These are phyloP conservation scores for Lycium barbarum DNA, from an alignment of 257 asterid genomes.

Conservation along the genomic window DNA sequence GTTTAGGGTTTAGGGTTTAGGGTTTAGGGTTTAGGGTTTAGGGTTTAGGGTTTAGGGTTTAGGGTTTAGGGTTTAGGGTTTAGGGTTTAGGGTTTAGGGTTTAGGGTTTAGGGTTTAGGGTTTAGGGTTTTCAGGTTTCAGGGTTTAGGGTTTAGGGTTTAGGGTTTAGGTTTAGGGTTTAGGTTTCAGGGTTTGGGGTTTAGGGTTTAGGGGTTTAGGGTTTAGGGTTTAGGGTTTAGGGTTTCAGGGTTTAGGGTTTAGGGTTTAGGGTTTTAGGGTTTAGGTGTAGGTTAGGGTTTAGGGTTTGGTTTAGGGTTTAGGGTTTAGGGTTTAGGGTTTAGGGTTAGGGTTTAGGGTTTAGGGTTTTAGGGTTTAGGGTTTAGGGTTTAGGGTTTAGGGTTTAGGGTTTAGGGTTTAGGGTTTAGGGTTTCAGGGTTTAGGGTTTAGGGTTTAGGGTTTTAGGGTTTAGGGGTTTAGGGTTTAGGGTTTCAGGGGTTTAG, in stretches of 20 bases:
- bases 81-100: too few species aligned
- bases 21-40: slow-evolving; percentile 16
- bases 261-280: slow-evolving; percentile 27
- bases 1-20: slow-evolving; percentile 1
- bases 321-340: slow-evolving; percentile 31
- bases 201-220: too few species aligned
- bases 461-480: too few species aligned
- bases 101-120: too few species aligned
- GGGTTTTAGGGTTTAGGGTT: not conserved
- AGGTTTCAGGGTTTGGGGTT: slow-evolving; percentile 32
- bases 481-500: too few species aligned
- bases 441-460: too few species aligned
- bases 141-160: too few species aligned
- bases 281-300: too few species aligned
- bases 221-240: slow-evolving; percentile 26
- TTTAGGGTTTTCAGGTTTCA: too few species aligned
- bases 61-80: slow-evolving; percentile 29
- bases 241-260: slow-evolving; percentile 34
- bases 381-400: not conserved
- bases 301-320: not conserved
- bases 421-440: too few species aligned
- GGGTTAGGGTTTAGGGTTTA: not conserved
- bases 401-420: too few species aligned
- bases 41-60: slow-evolving; percentile 33
- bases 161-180: too few species aligned